These are phyloP conservation scores for Pseudotsuga menziesii DNA, from an alignment of 75 land plant genomes.

Conservation along the genomic window DNA sequence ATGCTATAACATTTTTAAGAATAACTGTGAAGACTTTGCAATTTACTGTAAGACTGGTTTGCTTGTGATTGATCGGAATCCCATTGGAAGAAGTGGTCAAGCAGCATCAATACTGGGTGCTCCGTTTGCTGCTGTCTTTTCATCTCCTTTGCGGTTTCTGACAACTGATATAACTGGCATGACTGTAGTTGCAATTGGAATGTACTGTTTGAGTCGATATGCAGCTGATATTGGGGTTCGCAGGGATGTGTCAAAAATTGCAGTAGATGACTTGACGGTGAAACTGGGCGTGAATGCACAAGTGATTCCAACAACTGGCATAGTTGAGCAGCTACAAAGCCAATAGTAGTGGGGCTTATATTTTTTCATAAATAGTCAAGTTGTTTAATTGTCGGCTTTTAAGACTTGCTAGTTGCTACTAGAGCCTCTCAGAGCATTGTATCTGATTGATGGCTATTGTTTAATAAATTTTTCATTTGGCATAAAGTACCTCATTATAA, in stretches of 20 bases:
- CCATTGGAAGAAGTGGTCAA: constrained; percentile 24
- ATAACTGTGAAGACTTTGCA: constrained; percentile 34
- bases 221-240: constrained; percentile 17
- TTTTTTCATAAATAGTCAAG: too few species aligned
- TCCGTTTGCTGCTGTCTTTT: constrained; percentile 15
- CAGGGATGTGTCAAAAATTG: constrained; percentile 20
- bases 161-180: constrained; percentile 18
- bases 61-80: constrained; percentile 3
- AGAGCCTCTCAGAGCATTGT: too few species aligned
- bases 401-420: too few species aligned
- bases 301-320: background rate
- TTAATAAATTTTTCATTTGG: too few species aligned
- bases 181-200: constrained; percentile 5
- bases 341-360: too few species aligned
- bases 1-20: constrained; percentile 21
- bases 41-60: constrained; percentile 26
- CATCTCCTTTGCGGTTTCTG: constrained; percentile 24
- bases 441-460: too few species aligned
- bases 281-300: background rate
- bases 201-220: constrained; percentile 20
- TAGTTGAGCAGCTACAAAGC: too few species aligned
- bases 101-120: constrained; percentile 17
- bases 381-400: too few species aligned
- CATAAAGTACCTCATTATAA: too few species aligned
- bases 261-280: constrained; percentile 13